Conservation (phyloP, 441 rosid genomes). For the Aleurites moluccanus region DNA sequence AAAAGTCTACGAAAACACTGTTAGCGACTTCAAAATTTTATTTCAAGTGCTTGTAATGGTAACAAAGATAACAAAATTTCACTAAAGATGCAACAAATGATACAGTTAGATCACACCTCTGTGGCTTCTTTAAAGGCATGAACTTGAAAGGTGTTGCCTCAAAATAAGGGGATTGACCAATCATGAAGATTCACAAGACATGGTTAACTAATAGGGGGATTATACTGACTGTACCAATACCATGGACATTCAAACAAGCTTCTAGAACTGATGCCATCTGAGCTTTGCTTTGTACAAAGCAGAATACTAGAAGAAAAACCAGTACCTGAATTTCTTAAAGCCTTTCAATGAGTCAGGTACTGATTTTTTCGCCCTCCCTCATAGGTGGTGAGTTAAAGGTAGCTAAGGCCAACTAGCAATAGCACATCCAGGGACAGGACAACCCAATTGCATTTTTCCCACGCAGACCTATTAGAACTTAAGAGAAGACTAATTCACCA, state of each 20-base stretch:
- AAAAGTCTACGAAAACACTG: not conserved
- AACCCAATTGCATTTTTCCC: not conserved
- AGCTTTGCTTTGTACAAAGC: not conserved
- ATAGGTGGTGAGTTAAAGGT: not conserved
- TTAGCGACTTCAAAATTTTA: not conserved
- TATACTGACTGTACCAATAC: too few relatives aligned
- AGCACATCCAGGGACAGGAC: constrained; percentile 1
- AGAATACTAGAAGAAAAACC: not conserved
- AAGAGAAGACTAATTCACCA: not conserved
- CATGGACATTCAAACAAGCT: too few relatives aligned
- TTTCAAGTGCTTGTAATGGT: too few relatives aligned
- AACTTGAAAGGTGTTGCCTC: not conserved
- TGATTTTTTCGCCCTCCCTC: too few relatives aligned
- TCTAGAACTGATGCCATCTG: too few relatives aligned
- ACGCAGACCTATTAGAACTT: not conserved
- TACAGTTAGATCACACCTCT: not conserved
- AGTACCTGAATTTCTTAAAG: not conserved
- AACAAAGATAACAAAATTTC: not conserved
- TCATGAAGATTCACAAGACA: too few relatives aligned
- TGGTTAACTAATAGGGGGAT: too few relatives aligned
- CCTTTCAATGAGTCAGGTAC: not conserved
- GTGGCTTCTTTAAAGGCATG: too few relatives aligned
- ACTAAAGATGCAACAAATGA: not conserved
- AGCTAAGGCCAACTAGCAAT: too few relatives aligned
- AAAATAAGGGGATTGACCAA: not conserved